Evolutionary conservation across 2,329 filamentous ascomycete species (phyloP).

Genomic region (Chaetomiaceae sp.): DNA sequence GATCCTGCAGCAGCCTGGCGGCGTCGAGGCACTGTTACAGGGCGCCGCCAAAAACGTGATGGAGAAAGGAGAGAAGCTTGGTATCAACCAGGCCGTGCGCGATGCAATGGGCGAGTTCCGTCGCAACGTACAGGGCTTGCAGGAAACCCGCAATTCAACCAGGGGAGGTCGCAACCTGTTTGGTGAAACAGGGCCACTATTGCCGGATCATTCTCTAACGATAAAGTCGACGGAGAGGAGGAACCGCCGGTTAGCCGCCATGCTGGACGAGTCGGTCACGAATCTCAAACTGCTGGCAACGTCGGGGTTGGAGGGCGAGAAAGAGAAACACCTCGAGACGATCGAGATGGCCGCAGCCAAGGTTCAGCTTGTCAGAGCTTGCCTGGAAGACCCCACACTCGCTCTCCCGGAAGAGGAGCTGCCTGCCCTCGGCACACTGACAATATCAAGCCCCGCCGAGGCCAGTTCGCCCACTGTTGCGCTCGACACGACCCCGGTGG

Average conservation of each 20-base stretch:
- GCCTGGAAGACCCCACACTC: constrained; percentile 49
- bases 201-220: constrained; percentile 27
- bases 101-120: constrained; percentile 76
- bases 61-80: constrained; percentile 68
- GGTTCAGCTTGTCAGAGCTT: constrained; percentile 61
- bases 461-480: constrained; percentile 26
- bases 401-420: constrained; percentile 31
- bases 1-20: constrained; percentile 50
- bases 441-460: constrained; percentile 23
- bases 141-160: constrained; percentile 48
- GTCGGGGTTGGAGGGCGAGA: constrained; percentile 43
- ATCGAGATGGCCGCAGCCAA: constrained; percentile 59
- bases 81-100: constrained; percentile 75
- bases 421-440: constrained; percentile 20
- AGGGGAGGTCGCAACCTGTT: constrained; percentile 36
- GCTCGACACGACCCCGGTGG: constrained; percentile 28
- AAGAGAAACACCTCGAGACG: constrained; percentile 46
- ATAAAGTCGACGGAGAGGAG: constrained; percentile 56
- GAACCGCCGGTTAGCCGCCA: constrained; percentile 61
- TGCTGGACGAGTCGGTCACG: constrained; percentile 63
- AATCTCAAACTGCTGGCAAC: constrained; percentile 59
- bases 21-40: constrained; percentile 68
- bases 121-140: constrained; percentile 67
- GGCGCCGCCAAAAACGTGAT: constrained; percentile 72
- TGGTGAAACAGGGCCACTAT: constrained; percentile 30